These are phyloP conservation scores for Luffa aegyptiaca DNA, from an alignment of 306 rosid genomes.

Conservation along the genomic window DNA sequence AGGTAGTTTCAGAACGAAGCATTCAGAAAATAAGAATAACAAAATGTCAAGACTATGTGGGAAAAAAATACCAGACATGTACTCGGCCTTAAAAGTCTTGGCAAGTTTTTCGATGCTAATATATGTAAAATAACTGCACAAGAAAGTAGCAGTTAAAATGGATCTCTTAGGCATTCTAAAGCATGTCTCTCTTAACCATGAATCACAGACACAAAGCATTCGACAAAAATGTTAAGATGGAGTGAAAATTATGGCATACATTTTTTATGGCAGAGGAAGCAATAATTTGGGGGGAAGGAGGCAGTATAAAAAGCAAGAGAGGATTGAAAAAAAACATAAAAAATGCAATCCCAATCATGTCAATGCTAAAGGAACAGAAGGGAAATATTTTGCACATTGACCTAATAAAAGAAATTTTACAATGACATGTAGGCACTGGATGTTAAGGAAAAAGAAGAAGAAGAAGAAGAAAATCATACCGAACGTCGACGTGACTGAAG, in stretches of 20 bases:
- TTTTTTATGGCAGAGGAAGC: neutral
- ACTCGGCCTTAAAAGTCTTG: slow-evolving; percentile 42
- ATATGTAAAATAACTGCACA: slow-evolving; percentile 71
- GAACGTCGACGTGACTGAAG: slow-evolving; percentile 60
- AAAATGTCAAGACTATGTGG: neutral
- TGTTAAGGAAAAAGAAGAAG: neutral
- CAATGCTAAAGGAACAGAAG: neutral
- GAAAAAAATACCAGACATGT: slow-evolving; percentile 36
- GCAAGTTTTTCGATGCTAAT: slow-evolving; percentile 58
- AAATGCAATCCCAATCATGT: neutral
- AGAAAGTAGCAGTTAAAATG: slow-evolving; percentile 8
- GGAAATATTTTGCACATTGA: neutral
- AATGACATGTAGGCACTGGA: neutral
- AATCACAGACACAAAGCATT: neutral
- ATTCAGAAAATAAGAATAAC: slow-evolving; percentile 8
- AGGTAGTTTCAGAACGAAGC: slow-evolving; percentile 4
- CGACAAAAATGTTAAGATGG: neutral
- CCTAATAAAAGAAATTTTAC: neutral
- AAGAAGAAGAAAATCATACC: slow-evolving; percentile 39
- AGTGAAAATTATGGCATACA: neutral
- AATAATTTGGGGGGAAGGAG: neutral
- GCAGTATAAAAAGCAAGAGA: neutral
- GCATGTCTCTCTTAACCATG: neutral
- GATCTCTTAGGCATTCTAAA: neutral
- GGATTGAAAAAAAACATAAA: neutral